Percentiles rank a stretch among this genome's conserved stretches.
These are phyloP conservation scores for Malus hybrid DNA, from an alignment of 331 rosid species.

Conservation along the genomic window DNA sequence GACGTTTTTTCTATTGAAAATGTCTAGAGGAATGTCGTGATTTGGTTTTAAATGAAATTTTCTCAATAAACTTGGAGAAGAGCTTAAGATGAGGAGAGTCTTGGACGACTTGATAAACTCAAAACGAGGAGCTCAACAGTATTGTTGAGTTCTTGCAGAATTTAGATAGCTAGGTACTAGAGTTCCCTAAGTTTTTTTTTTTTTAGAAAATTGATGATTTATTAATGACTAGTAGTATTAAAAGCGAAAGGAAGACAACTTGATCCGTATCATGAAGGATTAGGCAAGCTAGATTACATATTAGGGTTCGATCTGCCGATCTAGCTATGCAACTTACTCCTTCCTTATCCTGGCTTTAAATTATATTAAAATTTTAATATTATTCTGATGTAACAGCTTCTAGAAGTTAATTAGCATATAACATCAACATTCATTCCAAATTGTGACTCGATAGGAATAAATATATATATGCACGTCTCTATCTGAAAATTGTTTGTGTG, in stretches of 20 bases:
- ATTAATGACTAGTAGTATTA: neutral
- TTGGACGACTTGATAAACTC: neutral
- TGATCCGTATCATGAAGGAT: neutral
- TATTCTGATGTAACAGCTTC: conserved; percentile 18
- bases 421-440: neutral
- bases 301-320: neutral
- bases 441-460: neutral
- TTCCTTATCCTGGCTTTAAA: neutral
- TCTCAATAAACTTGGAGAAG: neutral
- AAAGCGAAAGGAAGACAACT: neutral
- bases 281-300: neutral
- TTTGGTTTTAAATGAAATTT: neutral
- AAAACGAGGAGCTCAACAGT: neutral
- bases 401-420: conserved; percentile 8
- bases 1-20: neutral
- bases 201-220: neutral
- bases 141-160: neutral
- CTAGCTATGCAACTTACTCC: neutral
- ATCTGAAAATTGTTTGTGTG: neutral
- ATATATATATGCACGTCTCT: neutral
- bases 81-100: neutral
- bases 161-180: neutral
- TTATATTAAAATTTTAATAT: too few species aligned
- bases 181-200: neutral
- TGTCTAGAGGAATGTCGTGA: neutral